These are phyloP conservation scores for Melampsora americana DNA, from an alignment of 1,284 basidiomycete genomes.

Conservation along the genomic window DNA sequence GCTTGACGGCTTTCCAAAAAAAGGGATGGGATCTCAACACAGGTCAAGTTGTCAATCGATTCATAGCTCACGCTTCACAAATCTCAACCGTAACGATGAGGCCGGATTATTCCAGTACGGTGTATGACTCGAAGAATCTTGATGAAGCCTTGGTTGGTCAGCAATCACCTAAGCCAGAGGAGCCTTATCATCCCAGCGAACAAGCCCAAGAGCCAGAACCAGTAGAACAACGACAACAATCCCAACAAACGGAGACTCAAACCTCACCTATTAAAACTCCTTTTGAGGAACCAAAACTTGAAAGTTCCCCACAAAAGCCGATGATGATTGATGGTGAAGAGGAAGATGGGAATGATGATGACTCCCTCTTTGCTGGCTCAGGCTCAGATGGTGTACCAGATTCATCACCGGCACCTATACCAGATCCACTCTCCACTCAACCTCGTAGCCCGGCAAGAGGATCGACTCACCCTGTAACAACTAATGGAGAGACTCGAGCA, in stretches of 20 bases:
- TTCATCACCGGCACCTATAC: not conserved
- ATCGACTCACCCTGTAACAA: not conserved
- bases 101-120: constrained; percentile 58
- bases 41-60: constrained; percentile 73
- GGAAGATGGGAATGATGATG: constrained; percentile 27
- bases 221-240: constrained; percentile 1
- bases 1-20: not conserved
- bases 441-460: not conserved
- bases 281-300: not conserved
- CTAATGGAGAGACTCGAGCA: not conserved
- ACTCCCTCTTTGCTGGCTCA: constrained; percentile 35
- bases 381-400: constrained; percentile 8
- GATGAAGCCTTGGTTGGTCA: constrained; percentile 49
- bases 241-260: not conserved
- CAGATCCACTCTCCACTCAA: not conserved
- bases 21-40: constrained; percentile 98
- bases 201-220: constrained; percentile 27
- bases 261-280: not conserved
- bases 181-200: constrained; percentile 30
- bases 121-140: constrained; percentile 52
- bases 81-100: constrained; percentile 76
- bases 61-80: constrained; percentile 79
- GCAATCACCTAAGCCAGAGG: constrained; percentile 45
- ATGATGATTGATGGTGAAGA: constrained; percentile 16
- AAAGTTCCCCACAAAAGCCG: constrained; percentile 1